Base-by-base conservation (phyloP, 2,329 filamentous ascomycete genomes). In the Onygenales sp. region DNA sequence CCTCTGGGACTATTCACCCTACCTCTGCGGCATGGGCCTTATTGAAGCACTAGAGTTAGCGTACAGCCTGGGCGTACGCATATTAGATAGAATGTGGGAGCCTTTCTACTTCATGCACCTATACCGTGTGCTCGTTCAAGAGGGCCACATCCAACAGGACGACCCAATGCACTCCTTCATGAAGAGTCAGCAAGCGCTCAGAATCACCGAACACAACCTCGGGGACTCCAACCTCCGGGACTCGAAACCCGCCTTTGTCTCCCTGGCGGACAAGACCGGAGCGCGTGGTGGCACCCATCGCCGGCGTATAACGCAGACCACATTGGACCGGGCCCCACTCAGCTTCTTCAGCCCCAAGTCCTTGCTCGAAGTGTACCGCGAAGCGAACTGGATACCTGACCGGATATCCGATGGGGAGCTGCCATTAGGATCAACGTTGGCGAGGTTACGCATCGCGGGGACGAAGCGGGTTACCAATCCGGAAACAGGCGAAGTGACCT, bases 1-100 rank as follows among this genome's bases (percentile, higher is more conserved):
- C 0, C 62, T 78, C 0, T 78, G 71, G 69, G 69, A 74, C 14
- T 76, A 74, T 52, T 78, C 73, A 2, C 77, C 76, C 0, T 77
- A 71, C 39, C 65, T 77, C 2, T 78, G 75, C 39, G 76, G 74
- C 13, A 67, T 68, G 9, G 73, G 74, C 0, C 63, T 79, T 6
- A 61, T 67, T 47, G 75, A 79, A 56, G 71, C 62, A 1, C 65
- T 79, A 0, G 69, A 75, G 34, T 49, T 74, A 14, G 57, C 65
- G 0, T 76, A 74, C 54, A 56, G 58, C 2, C 48, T 62, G 7
- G 58, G 61, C 32, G 62, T 76, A 55, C 2, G 55, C 0, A 6
- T 77, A 0, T 75, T 70, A 69, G 74, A 77, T 8, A 52, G 45
- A 3, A 60, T 73, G 0, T 65, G 65, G 0, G 74, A 77, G 43